Evolutionary conservation across 495 filamentous ascomycete genomes (phyloP).

Genomic region (Hypoxylon crocopeplum): DNA sequence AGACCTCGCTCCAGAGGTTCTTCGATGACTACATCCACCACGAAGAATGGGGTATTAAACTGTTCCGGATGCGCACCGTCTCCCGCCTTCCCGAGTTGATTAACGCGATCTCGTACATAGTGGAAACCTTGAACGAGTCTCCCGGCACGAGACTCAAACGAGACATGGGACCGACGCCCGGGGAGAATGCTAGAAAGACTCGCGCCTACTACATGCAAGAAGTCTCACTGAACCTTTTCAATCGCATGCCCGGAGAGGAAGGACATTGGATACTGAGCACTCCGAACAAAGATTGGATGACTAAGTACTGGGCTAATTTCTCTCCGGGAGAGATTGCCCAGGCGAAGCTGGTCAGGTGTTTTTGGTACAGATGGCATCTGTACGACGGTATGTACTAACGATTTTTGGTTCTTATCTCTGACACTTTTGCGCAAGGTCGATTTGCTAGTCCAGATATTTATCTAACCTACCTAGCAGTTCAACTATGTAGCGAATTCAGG

Average conservation of each 20-base stretch:
- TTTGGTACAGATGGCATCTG: no score
- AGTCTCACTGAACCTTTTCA: not conserved
- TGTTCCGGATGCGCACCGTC: not conserved
- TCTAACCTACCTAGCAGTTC: no score
- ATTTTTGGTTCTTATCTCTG: no score
- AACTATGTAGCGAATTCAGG: no score
- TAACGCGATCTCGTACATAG: not conserved
- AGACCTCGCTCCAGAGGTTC: not conserved
- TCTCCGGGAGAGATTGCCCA: not conserved
- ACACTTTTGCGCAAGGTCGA: no score
- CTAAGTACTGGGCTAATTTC: not conserved
- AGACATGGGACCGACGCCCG: not conserved
- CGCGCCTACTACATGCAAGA: not conserved
- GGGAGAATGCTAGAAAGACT: not conserved
- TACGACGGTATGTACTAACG: no score
- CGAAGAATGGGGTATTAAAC: not conserved
- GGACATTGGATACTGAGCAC: not conserved
- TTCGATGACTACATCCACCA: constrained; percentile 3
- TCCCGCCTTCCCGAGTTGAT: not conserved
- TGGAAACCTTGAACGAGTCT: not conserved
- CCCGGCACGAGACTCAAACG: not conserved
- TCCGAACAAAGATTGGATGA: not conserved
- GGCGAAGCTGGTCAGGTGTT: no score
- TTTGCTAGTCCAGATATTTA: no score
- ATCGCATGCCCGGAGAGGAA: not conserved